Evolutionary conservation across 1,139 yeast species (phyloP), one percentile per base, ranked within the genome.

Genomic region (Kodamaea plutei): DNA sequence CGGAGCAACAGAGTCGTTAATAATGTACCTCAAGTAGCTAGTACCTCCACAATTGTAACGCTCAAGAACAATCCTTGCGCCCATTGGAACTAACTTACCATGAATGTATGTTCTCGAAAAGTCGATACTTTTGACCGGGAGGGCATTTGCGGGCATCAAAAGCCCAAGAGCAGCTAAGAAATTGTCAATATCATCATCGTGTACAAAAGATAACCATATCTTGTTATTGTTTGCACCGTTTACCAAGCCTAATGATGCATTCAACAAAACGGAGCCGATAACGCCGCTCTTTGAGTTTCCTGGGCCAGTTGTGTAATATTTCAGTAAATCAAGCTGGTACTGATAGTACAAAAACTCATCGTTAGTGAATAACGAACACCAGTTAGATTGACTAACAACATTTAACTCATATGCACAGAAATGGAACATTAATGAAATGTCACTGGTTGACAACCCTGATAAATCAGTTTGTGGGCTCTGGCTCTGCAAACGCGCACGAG

Each of bases 1-100:
- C 1, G 82, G 82, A 19, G 69, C 51, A 2, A 76, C 79, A 2
- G 80, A 76, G 37, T 73, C 79, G 45, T 76, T 76, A 27, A 75
- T 56, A 13, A 76, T 45, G 25, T 67, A 58, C 40, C 82, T 58
- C 3, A 76, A 68, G 41, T 57, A 77, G 15, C 63, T 45, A 5
- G 49, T 41, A 29, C 51, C 58, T n/a, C 48, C 52, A 44, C 75
- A 70, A 10, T 47, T 48, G 39, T 68, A 56, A 39, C 70, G 61
- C 46, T 76, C 82, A 25, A 72, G 53, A 15, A 69, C 53, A 10
- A 73, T 49, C 34, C 76, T 59, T 2, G 73, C 74, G 15, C 79
- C 80, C 74, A 71, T 72, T 15, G 82, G 82, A n/a, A 66, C 62
- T 29, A 73, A 48, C 33, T 70, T 70, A 4, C 68, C 61, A 26